Conservation (phyloP, 2,329 filamentous ascomycete genomes). For the Colletotrichum sp. region DNA sequence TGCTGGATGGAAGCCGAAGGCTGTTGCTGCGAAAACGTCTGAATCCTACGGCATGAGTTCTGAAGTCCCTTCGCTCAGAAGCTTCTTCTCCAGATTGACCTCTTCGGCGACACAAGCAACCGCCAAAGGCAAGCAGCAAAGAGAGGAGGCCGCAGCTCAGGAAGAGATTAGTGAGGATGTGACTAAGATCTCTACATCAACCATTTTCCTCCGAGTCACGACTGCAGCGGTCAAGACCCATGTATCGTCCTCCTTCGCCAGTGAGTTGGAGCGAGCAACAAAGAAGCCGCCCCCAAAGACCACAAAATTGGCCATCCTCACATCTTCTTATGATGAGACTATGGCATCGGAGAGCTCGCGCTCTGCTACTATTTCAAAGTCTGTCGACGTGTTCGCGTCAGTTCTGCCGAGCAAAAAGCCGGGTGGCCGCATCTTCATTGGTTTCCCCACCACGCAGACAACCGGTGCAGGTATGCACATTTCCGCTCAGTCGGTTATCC, state of each 20-base stretch:
- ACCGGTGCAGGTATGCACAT: slow-evolving; percentile 94
- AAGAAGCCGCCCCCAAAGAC: slow-evolving; percentile 94
- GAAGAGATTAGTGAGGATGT: slow-evolving; percentile 73
- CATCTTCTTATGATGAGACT: slow-evolving; percentile 86
- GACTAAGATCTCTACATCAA: slow-evolving; percentile 71
- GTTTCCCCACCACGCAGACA: slow-evolving; percentile 96
- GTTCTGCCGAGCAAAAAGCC: slow-evolving; percentile 86
- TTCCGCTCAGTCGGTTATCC: slow-evolving; percentile 94
- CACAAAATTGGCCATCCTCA: slow-evolving; percentile 86
- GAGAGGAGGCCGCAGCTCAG: slow-evolving; percentile 68
- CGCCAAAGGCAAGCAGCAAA: slow-evolving; percentile 60
- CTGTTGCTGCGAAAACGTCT: slow-evolving; percentile 44
- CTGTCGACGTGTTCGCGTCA: slow-evolving; percentile 83
- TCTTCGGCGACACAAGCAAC: slow-evolving; percentile 56
- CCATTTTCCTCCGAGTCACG: slow-evolving; percentile 88
- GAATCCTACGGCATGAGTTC: slow-evolving; percentile 56
- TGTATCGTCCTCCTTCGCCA: slow-evolving; percentile 73
- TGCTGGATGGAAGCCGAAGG: slow-evolving; percentile 79
- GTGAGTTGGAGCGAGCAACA: slow-evolving; percentile 91
- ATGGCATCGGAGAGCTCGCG: slow-evolving; percentile 66
- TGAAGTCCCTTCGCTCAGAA: slow-evolving; percentile 69
- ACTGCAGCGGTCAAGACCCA: slow-evolving; percentile 83
- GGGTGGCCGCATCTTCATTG: slow-evolving; percentile 90
- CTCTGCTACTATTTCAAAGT: slow-evolving; percentile 54
- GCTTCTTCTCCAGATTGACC: slow-evolving; percentile 82